Evolutionary conservation across 2,329 filamentous ascomycete species (phyloP).

Genomic region (Xylaria sp.): DNA sequence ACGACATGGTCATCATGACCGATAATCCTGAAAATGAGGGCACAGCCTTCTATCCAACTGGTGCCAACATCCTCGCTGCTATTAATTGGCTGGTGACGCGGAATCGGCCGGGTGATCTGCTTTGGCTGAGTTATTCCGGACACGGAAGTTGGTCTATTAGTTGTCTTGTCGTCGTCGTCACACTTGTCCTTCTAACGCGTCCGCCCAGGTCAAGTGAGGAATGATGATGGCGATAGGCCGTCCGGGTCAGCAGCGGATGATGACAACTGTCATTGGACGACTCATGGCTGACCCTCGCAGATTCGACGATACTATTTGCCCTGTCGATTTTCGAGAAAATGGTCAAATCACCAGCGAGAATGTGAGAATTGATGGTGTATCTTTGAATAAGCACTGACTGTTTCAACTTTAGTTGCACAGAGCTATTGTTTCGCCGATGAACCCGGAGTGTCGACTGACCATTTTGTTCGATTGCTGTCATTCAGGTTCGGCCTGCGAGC

Average conservation of each 20-base stretch:
- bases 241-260: neutral
- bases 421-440: conserved; percentile 56
- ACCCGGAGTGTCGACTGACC: conserved; percentile 58
- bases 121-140: conserved; percentile 1
- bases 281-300: conserved; percentile 33
- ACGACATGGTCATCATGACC: conserved; percentile 52
- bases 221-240: neutral
- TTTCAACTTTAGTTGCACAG: conserved; percentile 55
- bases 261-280: neutral
- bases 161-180: neutral
- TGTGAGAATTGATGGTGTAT: conserved; percentile 33
- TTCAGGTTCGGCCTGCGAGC: conserved; percentile 66
- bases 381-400: conserved; percentile 4
- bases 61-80: conserved; percentile 56
- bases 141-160: neutral
- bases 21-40: conserved; percentile 45
- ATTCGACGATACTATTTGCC: conserved; percentile 63
- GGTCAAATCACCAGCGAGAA: conserved; percentile 64
- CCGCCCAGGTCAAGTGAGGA: neutral
- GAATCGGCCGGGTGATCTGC: neutral
- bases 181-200: neutral
- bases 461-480: conserved; percentile 71
- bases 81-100: conserved; percentile 65
- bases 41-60: conserved; percentile 50
- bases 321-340: conserved; percentile 60